Percentiles rank a stretch among this genome's conserved stretches.
Conservation (phyloP, 1,139 yeast genomes). For the Eremothecium coryli region DNA sequence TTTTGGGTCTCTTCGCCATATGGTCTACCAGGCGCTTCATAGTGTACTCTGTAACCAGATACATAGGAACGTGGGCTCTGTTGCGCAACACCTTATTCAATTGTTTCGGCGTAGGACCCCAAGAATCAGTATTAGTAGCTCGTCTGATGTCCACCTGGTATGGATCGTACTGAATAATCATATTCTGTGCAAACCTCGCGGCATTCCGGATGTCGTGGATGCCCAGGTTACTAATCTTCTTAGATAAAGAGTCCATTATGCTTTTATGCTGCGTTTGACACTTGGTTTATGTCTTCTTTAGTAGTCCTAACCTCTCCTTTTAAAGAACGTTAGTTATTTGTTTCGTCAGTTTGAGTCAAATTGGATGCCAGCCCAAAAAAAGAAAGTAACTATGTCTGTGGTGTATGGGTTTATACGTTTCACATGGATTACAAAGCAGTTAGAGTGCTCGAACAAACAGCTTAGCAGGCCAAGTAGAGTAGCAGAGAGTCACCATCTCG, state of each 20-base stretch:
- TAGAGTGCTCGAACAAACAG: too few species aligned
- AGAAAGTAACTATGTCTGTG: too few species aligned
- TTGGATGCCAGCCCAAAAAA: too few species aligned
- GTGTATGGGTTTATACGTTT: too few species aligned
- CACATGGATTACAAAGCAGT: too few species aligned
- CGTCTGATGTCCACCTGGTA: constrained; percentile 34
- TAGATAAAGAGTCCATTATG: constrained; percentile 28
- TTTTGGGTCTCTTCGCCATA: constrained; percentile 29
- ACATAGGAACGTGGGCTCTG: constrained; percentile 29
- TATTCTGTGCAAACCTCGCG: constrained; percentile 32
- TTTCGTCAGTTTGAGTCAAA: not conserved
- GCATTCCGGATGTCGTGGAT: constrained; percentile 33
- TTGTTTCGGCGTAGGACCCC: constrained; percentile 40
- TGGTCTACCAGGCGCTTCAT: constrained; percentile 30
- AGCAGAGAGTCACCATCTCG: too few species aligned
- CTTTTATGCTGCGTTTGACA: not conserved
- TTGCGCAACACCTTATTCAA: constrained; percentile 31
- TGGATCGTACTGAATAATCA: constrained; percentile 32
- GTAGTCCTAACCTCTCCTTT: constrained; percentile 1
- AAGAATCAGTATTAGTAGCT: constrained; percentile 39
- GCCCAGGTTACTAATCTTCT: constrained; percentile 31
- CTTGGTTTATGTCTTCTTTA: not conserved
- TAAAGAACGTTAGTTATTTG: not conserved
- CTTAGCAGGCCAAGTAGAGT: too few species aligned
- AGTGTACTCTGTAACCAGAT: constrained; percentile 28